Percentiles rank a stretch among this genome's conserved stretches.
Conservation (phyloP, 2,329 filamentous ascomycete genomes). For the Teratosphaeria nubilosa region DNA sequence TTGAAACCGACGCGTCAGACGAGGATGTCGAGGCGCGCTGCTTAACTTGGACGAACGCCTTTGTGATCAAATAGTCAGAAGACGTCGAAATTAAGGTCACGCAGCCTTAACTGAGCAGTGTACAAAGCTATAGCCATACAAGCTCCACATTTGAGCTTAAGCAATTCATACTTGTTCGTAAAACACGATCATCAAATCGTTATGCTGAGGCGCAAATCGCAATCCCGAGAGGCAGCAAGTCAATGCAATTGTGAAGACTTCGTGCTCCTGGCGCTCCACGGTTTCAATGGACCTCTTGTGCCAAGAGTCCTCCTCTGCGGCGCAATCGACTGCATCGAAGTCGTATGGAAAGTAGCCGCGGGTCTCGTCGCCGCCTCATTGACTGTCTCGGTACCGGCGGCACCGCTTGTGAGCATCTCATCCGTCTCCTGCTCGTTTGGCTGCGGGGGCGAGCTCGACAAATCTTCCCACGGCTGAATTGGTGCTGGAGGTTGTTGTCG, state of each 20-base stretch:
- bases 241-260: neutral
- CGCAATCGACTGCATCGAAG: constrained; percentile 28
- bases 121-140: neutral
- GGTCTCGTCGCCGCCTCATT: neutral
- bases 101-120: neutral
- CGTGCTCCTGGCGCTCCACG: constrained; percentile 33
- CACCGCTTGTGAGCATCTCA: neutral
- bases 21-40: too few relatives aligned
- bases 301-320: constrained; percentile 39
- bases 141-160: neutral
- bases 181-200: neutral
- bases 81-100: neutral
- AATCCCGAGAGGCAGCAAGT: neutral
- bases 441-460: constrained; percentile 34
- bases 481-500: neutral
- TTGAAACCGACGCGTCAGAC: too few relatives aligned
- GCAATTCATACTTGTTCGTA: neutral
- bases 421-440: constrained; percentile 13
- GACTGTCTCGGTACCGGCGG: neutral
- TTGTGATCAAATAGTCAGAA: neutral
- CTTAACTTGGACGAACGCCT: too few relatives aligned
- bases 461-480: constrained; percentile 37
- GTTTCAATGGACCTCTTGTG: constrained; percentile 39
- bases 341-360: constrained; percentile 35
- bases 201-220: neutral